These are phyloP conservation scores for Caloboletus inedulis DNA, from an alignment of 1,284 basidiomycete species.

Conservation along the genomic window DNA sequence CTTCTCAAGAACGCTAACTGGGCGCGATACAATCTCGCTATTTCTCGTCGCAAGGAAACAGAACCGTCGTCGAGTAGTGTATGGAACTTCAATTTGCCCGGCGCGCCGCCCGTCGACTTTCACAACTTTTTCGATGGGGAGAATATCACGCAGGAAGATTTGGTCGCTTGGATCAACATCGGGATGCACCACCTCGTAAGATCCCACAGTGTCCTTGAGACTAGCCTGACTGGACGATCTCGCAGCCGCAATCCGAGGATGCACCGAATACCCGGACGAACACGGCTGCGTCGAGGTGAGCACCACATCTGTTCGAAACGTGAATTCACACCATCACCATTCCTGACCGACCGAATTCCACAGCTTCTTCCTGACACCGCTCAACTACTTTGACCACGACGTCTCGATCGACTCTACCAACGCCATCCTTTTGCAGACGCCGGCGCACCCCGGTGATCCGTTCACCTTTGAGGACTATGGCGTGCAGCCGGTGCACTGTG, in stretches of 20 bases:
- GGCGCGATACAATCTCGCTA: conserved; percentile 61
- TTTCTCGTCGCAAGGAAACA: conserved; percentile 56
- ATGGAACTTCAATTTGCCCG: conserved; percentile 65
- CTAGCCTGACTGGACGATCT: background rate
- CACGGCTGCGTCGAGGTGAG: conserved; percentile 52
- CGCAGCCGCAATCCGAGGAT: conserved; percentile 56
- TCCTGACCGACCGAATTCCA: background rate
- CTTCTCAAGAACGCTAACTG: conserved; percentile 60
- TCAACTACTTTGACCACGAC: conserved; percentile 66
- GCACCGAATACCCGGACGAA: conserved; percentile 61
- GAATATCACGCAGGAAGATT: conserved; percentile 56
- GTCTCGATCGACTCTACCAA: conserved; percentile 55
- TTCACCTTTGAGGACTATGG: conserved; percentile 53
- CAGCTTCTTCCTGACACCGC: conserved; percentile 57
- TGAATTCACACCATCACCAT: background rate
- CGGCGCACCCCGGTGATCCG: conserved; percentile 37
- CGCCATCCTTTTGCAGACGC: conserved; percentile 48
- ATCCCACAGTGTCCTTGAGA: background rate
- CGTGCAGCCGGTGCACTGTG: conserved; percentile 46
- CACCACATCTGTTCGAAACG: background rate
- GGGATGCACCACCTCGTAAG: conserved; percentile 58
- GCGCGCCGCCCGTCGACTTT: conserved; percentile 56
- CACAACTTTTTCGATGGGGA: conserved; percentile 63
- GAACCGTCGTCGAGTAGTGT: conserved; percentile 54
- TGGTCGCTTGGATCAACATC: conserved; percentile 64